Evolutionary conservation across 2,329 filamentous ascomycete genomes (phyloP), one percentile per base, ranked within the genome.

Genomic region (Aspergillus cejpii): DNA sequence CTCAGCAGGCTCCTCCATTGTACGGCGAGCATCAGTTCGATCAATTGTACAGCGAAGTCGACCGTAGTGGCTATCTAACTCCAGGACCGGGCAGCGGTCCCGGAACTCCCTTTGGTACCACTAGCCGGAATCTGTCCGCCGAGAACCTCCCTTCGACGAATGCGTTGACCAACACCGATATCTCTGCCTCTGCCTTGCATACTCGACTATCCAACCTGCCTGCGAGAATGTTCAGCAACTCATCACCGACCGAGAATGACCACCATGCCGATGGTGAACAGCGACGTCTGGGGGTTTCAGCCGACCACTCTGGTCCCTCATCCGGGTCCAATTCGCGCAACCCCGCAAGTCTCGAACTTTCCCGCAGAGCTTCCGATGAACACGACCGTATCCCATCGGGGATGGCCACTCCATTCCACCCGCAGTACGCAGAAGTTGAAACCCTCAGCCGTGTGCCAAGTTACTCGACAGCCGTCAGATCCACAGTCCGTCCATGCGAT

Each of bases 11-110:
- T 8, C 92, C 92, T n/a, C 92, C 92, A 0, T 81, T 89, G 29
- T 98, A 98, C 58, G 89, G 88, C 48, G 81, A 91, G 58, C 92
- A 97, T 65, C 78, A 86, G 36, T 79, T 97, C 20, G 92, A 98
- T 64, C 84, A 87, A 62, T 75, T 97, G 1, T 98, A 94, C 68
- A 87, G 88, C 54, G 87, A 91, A 50, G 78, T 96, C 45, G 87
- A 95, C 56, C 76, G 80, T 6, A 81, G 77, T 42, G 87, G 87
- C n/a, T 85, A 90, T 62, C 83, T 89, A 67, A 90, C 86, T 0
- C 85, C 87, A 1, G 81, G 76, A 1, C 72, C 79, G 27, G 64
- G 64, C 42, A 70, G 86, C 43, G 83, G 83, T n/a, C 77, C 87
- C 45, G 88, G 79, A 62, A 96, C 88, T 27, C 92, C 92, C 0